A percentile compares a stretch with the other conserved stretches of the same genome.
Conservation (phyloP, 73 alveolate genomes). For the Symbiodinium natans region DNA sequence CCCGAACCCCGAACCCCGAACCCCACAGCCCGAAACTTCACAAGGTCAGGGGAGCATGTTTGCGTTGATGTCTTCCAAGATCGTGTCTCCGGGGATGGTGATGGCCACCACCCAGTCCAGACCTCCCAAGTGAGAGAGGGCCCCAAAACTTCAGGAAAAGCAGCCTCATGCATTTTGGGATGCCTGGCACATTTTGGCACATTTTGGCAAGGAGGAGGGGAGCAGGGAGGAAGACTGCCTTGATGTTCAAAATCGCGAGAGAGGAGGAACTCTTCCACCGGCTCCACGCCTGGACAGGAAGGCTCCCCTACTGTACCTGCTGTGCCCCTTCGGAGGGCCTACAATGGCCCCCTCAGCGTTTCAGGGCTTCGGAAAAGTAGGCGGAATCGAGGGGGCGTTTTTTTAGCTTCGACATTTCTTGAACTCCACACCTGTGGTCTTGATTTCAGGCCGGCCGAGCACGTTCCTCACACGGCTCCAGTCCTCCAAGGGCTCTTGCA, state of each 20-base stretch:
- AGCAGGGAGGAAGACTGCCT: neutral
- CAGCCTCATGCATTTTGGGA: too few species aligned
- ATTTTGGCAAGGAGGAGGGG: neutral
- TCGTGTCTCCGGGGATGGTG: constrained; percentile 20
- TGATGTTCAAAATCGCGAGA: neutral
- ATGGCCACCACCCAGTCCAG: constrained; percentile 34
- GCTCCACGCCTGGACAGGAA: neutral
- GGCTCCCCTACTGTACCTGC: neutral
- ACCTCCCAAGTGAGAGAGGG: too few species aligned
- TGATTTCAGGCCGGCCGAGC: neutral
- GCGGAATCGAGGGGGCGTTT: too few species aligned
- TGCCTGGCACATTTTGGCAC: neutral
- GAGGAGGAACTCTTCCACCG: constrained; percentile 10
- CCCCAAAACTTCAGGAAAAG: too few species aligned
- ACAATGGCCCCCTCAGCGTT: too few species aligned
- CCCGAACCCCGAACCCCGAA: neutral
- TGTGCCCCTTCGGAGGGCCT: too few species aligned
- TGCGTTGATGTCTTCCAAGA: constrained; percentile 7
- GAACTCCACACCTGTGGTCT: neutral
- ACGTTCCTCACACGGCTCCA: neutral
- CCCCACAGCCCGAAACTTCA: too few species aligned
- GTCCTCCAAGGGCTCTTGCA: neutral
- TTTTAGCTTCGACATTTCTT: too few species aligned
- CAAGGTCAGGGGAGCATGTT: neutral
- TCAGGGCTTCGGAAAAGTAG: too few species aligned